phyloP scores from a whole-genome alignment of 129 eudicot genomes.

The Saussurea involucrata region DNA sequence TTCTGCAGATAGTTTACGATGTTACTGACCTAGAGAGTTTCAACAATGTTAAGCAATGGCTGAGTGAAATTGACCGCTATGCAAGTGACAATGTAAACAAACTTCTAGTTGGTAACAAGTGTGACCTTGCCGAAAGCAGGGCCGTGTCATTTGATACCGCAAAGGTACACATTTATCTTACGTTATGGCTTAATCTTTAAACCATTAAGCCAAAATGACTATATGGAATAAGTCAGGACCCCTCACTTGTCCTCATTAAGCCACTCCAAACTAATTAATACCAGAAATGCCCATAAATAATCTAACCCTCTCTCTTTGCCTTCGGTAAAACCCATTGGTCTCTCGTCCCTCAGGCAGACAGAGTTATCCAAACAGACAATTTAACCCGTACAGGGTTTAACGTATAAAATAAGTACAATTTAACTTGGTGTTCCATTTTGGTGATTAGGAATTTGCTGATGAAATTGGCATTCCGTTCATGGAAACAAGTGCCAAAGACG shows the following conservation, averaged over 20 bases:
- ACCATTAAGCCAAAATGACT: too few relatives aligned
- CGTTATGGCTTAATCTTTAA: not conserved
- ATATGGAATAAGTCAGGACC: too few relatives aligned
- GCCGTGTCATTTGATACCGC: slow-evolving; percentile 78
- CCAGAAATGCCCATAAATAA: too few relatives aligned
- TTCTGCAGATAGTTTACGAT: slow-evolving; percentile 74
- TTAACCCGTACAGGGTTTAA: too few relatives aligned
- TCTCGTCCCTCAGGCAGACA: too few relatives aligned
- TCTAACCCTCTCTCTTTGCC: too few relatives aligned
- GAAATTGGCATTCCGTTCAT: slow-evolving; percentile 82
- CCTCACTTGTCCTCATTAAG: too few relatives aligned
- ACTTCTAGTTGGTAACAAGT: slow-evolving; percentile 83
- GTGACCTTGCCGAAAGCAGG: slow-evolving; percentile 60
- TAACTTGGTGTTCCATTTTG: slow-evolving; percentile 3
- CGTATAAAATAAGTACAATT: too few relatives aligned
- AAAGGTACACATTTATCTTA: slow-evolving; percentile 43
- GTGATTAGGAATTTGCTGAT: slow-evolving; percentile 69
- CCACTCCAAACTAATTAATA: too few relatives aligned
- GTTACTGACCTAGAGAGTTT: slow-evolving; percentile 81
- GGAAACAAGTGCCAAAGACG: slow-evolving; percentile 89
- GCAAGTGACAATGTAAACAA: slow-evolving; percentile 84
- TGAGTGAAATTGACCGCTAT: slow-evolving; percentile 82
- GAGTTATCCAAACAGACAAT: too few relatives aligned
- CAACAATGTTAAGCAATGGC: slow-evolving; percentile 85
- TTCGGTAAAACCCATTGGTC: too few relatives aligned